Conservation (phyloP, 139 green algal species). For the Volvox africanus region DNA sequence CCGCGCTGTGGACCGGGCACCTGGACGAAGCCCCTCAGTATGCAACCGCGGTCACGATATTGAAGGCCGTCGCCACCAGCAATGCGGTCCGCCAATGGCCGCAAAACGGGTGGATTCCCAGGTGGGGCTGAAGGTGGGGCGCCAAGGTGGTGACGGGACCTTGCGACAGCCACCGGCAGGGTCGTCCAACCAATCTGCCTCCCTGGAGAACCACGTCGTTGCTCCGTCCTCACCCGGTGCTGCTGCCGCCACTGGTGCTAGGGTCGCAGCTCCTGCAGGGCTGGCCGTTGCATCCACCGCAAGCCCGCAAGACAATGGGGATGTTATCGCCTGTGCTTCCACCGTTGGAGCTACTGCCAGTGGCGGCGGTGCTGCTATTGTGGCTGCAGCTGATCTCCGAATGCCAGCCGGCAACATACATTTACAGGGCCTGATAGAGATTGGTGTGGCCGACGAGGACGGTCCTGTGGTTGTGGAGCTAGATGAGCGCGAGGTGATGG, state of each 20-base stretch:
- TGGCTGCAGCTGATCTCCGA: not conserved
- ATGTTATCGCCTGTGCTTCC: no score
- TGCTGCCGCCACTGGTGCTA: no score
- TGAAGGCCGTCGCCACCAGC: not conserved
- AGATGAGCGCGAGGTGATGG: not conserved
- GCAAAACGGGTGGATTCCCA: no score
- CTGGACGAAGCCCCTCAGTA: not conserved
- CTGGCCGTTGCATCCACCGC: no score
- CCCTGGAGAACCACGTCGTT: no score
- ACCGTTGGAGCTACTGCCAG: not conserved
- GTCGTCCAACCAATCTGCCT: not conserved
- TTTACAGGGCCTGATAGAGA: not conserved
- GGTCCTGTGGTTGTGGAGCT: conserved; percentile 28
- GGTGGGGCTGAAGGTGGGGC: no score
- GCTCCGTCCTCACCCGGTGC: no score
- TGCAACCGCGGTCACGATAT: not conserved
- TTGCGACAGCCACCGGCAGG: no score
- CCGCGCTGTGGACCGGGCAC: not conserved
- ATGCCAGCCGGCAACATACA: not conserved
- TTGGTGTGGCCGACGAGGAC: not conserved
- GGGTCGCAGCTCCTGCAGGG: no score
- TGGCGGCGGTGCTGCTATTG: not conserved
- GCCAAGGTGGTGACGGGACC: no score
- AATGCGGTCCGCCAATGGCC: not conserved
- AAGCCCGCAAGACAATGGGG: no score